Conservation (phyloP, 768 basidiomycete species). For the Lactarius hengduanensis region DNA sequence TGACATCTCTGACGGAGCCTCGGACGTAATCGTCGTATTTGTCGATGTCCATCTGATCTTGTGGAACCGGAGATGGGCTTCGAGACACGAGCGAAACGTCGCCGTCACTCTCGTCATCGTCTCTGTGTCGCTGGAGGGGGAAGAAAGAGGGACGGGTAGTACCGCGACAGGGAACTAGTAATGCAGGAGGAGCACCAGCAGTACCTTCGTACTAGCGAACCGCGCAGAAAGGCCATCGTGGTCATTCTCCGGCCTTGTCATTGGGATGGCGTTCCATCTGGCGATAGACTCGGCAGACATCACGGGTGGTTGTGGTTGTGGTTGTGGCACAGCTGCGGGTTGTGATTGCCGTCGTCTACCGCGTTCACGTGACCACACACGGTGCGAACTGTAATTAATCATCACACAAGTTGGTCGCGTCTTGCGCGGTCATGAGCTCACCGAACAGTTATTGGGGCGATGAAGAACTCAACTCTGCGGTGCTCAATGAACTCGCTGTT, state of each 20-base stretch:
- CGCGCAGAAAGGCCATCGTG: constrained; percentile 8
- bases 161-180: constrained; percentile 25
- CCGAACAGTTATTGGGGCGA: constrained; percentile 69
- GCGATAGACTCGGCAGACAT: constrained; percentile 70
- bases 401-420: neutral
- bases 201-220: constrained; percentile 25
- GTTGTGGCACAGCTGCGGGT: neutral
- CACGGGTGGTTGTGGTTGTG: neutral
- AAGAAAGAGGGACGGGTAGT: constrained; percentile 41
- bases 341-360: neutral
- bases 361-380: constrained; percentile 21
- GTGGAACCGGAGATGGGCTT: constrained; percentile 62
- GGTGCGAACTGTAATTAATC: neutral
- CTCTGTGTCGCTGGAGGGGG: constrained; percentile 61
- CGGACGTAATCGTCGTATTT: constrained; percentile 67
- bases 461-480: constrained; percentile 52
- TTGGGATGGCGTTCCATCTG: constrained; percentile 72
- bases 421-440: constrained; percentile 56
- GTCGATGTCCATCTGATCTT: constrained; percentile 52
- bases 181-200: constrained; percentile 51
- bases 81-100: constrained; percentile 72
- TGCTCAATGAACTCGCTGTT: constrained; percentile 60
- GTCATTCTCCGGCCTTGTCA: constrained; percentile 36
- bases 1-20: constrained; percentile 54
- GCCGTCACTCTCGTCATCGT: constrained; percentile 54